phyloP scores from a whole-genome alignment of 805 yeast genomes.

The Candida nonsorbophila region DNA sequence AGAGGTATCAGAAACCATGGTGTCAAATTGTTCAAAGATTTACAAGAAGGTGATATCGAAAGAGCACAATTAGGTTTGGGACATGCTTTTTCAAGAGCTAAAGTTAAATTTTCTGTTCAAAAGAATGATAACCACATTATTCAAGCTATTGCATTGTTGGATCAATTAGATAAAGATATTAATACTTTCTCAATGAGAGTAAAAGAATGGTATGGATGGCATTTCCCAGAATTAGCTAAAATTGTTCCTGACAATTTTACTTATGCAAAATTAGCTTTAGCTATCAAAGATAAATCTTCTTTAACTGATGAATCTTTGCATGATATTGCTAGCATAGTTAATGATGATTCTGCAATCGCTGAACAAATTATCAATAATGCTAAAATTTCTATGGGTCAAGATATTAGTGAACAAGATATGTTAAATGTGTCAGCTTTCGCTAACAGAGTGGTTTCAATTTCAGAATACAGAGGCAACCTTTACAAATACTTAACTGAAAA shows the following conservation, averaged over 20 bases:
- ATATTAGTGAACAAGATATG: slow-evolving; percentile 92
- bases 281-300: slow-evolving; percentile 82
- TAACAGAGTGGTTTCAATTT: slow-evolving; percentile 83
- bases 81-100: slow-evolving; percentile 98
- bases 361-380: slow-evolving; percentile 92
- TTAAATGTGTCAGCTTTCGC: slow-evolving; percentile 87
- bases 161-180: slow-evolving; percentile 96
- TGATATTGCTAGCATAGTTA: slow-evolving; percentile 83
- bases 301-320: slow-evolving; percentile 91
- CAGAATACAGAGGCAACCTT: slow-evolving; percentile 83
- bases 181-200: slow-evolving; percentile 97
- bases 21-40: slow-evolving; percentile 80
- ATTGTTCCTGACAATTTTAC: slow-evolving; percentile 84
- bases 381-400: slow-evolving; percentile 98
- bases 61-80: slow-evolving; percentile 98
- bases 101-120: slow-evolving; percentile 97
- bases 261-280: slow-evolving; percentile 76
- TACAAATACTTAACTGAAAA: slow-evolving; percentile 86
- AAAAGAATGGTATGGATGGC: slow-evolving; percentile 99
- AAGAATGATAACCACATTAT: slow-evolving; percentile 98
- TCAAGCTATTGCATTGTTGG: slow-evolving; percentile 96
- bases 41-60: slow-evolving; percentile 93
- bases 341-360: slow-evolving; percentile 87
- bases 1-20: slow-evolving; percentile 95
- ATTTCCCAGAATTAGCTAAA: slow-evolving; percentile 94